Evolutionary conservation across 768 basidiomycete species (phyloP), one percentile per base, ranked within the genome.

Genomic region (Suillus cothurnatus): DNA sequence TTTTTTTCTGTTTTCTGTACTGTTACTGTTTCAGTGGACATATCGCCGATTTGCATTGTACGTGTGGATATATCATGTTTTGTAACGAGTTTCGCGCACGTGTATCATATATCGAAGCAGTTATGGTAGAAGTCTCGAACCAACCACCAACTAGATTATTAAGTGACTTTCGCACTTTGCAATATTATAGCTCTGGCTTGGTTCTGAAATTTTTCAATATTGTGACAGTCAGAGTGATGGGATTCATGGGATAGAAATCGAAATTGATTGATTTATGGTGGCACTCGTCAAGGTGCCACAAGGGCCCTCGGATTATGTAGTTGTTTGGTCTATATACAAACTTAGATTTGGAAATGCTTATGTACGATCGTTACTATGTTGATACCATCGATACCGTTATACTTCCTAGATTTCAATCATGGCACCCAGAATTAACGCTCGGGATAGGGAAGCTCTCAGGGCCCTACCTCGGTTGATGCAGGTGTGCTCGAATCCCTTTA

Each of bases 311-410:
- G 36, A 38, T 41, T 41, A 41, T 41, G 39, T 41, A n/a, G 45
- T 50, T 36, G 23, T 59, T 59, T 59, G 19, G 39, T 59, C 26
- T 5, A 41, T 11, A 67, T 66, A 15, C 50, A 69, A 76, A 50
- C 78, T 61, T 67, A 67, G 31, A 68, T 81, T 31, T 72, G 73
- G 23, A 73, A 72, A 43, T 39, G 57, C 17, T 58, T 58, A 53
- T 31, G 52, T 31, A 39, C 8, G 26, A 58, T 59, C 23, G 38
- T 58, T 39, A 41, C 26, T 41, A 59, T 59, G 58, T 39, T 59
- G 26, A 31, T 39, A 39, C 38, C 38, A 58, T 26, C 17, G 39
- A 81, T 6, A 19, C 70, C 39, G 67, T 58, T 58, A 23, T 23
- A 38, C 21, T 39, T 39, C 4, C 36, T 26, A 23, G 36, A 58